Evolutionary conservation across 2,329 filamentous ascomycete genomes (phyloP).

Genomic region (Verticillium tricorpus): DNA sequence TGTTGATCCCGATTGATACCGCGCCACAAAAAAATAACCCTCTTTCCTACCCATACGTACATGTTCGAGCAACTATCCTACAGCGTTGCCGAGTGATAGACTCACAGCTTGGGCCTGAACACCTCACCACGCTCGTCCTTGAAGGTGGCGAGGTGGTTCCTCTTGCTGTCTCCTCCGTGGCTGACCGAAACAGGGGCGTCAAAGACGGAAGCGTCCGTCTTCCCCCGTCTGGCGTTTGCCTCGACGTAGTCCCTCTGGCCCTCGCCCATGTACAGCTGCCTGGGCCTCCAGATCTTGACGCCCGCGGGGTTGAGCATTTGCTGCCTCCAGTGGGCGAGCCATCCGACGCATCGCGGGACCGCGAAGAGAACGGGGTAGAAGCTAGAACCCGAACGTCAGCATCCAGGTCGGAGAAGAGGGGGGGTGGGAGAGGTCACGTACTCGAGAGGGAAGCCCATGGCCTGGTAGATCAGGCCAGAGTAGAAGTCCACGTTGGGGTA

Average conservation of each 20-base stretch:
- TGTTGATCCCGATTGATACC: too few relatives aligned
- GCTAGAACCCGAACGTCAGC: conserved; percentile 9
- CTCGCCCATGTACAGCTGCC: conserved; percentile 43
- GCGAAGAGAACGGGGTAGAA: conserved; percentile 49
- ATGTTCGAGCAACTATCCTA: background rate
- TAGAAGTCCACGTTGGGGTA: conserved; percentile 51
- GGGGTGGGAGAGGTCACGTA: conserved; percentile 9
- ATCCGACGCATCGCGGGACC: conserved; percentile 45
- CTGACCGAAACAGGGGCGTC: conserved; percentile 29
- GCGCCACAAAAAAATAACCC: too few relatives aligned
- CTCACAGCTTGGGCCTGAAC: conserved; percentile 18
- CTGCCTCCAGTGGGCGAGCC: conserved; percentile 48
- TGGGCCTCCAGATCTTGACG: conserved; percentile 47
- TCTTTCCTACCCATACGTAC: too few relatives aligned
- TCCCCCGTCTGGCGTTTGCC: conserved; percentile 25
- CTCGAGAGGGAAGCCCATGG: conserved; percentile 48
- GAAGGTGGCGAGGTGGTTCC: conserved; percentile 33
- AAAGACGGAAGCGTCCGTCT: conserved; percentile 23
- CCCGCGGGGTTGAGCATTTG: conserved; percentile 40
- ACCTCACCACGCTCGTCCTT: conserved; percentile 30
- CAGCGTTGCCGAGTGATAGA: background rate
- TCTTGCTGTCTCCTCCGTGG: conserved; percentile 38
- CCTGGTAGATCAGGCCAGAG: conserved; percentile 47
- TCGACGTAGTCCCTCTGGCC: conserved; percentile 39
- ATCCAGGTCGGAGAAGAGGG: background rate